Evolutionary conservation across 768 basidiomycete genomes (phyloP), one percentile per base, ranked within the genome.

Genomic region (Pisolithus tinctorius): DNA sequence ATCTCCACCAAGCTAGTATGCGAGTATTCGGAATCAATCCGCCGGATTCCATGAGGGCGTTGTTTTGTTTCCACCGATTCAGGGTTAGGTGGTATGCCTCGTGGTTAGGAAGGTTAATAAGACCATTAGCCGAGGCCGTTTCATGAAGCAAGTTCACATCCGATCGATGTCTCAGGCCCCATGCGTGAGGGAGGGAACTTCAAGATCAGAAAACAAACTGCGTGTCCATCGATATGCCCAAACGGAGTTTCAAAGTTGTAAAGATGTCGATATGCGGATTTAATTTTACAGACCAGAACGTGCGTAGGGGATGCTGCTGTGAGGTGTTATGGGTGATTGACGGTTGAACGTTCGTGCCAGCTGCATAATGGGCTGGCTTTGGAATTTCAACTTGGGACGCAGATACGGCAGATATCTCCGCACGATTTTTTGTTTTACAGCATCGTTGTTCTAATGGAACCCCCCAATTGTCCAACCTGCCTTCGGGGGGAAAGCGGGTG

Each of bases 281-380:
- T 43, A 16, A 38, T 20, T 9, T 45, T 44, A 38, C 45, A 63
- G 61, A 66, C 80, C 11, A 81, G 81, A 36, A 83, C 82, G 0
- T 83, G 81, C 49, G 75, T 81, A 0, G 83, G 83, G 81, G 82
- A 81, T 61, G 72, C 80, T 1, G 70, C 74, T 6, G 73, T 77
- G 13, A 73, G 30, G 75, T 74, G 3, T 83, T 83, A 6, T 44
- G 42, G 16, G 26, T 14, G 13, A 34, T 34, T 10, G 13, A 44
- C 43, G 27, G 43, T 34, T 46, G 45, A 47, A 47, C 45, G 45
- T 47, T 47, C 45, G 45, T 47, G 45, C 16, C 23, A 29, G 16
- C 6, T 34, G 30, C 16, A 31, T 20, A 20, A 30, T 68, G 71
- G 0, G 71, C 74, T 10, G 67, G 56, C 3, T 81, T 82, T 44